Evolutionary conservation across 2,329 filamentous ascomycete species (phyloP).

Genomic region (Zasmidium citrigriseum): DNA sequence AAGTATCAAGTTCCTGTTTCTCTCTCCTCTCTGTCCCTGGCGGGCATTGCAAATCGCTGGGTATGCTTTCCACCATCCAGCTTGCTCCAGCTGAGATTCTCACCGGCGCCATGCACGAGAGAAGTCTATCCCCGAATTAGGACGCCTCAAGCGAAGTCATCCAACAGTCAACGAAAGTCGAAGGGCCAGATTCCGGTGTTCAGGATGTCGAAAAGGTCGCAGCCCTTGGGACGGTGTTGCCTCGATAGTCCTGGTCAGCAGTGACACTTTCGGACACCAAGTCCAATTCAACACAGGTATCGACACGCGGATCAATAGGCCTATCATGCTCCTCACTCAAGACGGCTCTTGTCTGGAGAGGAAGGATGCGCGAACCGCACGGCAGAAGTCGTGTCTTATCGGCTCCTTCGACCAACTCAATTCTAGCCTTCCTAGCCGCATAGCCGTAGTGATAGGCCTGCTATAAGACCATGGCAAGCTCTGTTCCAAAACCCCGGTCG

Average conservation of each 20-base stretch:
- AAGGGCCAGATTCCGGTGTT: neutral
- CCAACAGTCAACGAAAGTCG: neutral
- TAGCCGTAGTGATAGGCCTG: neutral
- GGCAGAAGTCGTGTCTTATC: neutral
- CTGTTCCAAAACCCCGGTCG: neutral
- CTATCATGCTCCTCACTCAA: neutral
- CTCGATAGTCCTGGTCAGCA: too few relatives aligned
- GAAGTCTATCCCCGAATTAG: neutral
- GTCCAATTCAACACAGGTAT: too few relatives aligned
- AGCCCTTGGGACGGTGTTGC: too few relatives aligned
- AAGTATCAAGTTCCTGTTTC: too few relatives aligned
- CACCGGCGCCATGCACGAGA: neutral
- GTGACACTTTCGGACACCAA: too few relatives aligned
- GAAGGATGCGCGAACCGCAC: neutral
- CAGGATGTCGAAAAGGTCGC: too few relatives aligned
- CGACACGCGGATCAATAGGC: too few relatives aligned
- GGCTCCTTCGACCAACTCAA: neutral
- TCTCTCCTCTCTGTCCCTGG: too few relatives aligned
- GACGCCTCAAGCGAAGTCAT: neutral
- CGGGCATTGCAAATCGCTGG: neutral
- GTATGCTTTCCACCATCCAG: too few relatives aligned
- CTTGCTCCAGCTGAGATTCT: neutral
- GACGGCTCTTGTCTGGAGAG: neutral
- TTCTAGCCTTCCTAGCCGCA: neutral
- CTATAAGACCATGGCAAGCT: neutral